These are phyloP conservation scores for Aureobasidium sp. DNA, from an alignment of 2,329 filamentous ascomycete genomes.

Conservation along the genomic window DNA sequence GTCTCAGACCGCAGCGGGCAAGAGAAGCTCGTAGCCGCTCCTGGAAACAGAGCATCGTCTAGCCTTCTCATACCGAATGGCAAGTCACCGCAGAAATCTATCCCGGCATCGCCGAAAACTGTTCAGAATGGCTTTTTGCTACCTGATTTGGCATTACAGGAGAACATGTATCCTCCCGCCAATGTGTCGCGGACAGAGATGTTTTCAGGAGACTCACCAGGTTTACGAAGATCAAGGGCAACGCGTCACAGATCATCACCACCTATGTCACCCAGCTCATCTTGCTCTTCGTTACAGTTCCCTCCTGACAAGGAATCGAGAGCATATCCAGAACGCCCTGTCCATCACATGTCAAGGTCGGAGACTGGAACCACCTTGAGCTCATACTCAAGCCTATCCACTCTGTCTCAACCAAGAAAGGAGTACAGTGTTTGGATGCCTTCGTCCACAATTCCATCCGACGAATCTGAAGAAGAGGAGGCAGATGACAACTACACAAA, in stretches of 20 bases:
- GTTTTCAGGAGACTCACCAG: conserved; percentile 8
- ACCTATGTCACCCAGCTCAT: conserved; percentile 22
- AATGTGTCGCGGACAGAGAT: neutral
- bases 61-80: neutral
- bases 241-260: conserved; percentile 27
- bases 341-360: neutral
- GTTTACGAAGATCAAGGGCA: conserved; percentile 32
- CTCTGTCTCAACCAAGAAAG: conserved; percentile 24
- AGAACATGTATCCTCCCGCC: conserved; percentile 11
- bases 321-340: neutral
- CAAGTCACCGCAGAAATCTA: neutral
- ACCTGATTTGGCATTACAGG: neutral
- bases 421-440: conserved; percentile 45
- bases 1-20: neutral
- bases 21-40: neutral
- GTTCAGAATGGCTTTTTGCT: conserved; percentile 16
- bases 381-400: conserved; percentile 21
- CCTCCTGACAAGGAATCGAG: neutral
- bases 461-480: conserved; percentile 24
- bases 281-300: conserved; percentile 2
- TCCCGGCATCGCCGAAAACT: conserved; percentile 6
- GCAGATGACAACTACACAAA: conserved; percentile 22
- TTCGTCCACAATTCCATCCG: conserved; percentile 29
- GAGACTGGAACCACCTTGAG: conserved; percentile 2
- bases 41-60: neutral